Evolutionary conservation across 2,329 filamentous ascomycete genomes (phyloP), one percentile per base, ranked within the genome.

Genomic region (Apiospora hydei): DNA sequence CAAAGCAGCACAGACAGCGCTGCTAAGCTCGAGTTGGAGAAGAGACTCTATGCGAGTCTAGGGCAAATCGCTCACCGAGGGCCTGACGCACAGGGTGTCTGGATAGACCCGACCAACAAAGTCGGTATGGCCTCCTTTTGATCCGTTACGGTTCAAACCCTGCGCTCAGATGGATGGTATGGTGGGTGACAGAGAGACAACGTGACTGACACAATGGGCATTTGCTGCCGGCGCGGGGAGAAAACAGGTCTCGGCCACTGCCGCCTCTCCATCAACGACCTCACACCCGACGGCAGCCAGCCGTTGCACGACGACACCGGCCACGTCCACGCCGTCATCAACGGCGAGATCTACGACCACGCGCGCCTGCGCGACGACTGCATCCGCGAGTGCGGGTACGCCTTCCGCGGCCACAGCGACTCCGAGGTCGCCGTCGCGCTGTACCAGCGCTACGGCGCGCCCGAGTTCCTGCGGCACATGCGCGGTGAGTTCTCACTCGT

Each of bases 291-390:
- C n/a, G 88, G 85, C 1, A 76, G 78, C 5, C 88, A 89, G 74
- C 88, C 87, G 1, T 78, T 87, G 66, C 82, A 84, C 70, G 80
- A 81, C 73, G 71, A 75, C 13, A 78, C 83, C 21, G 77, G 78
- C 26, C 73, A 74, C 1, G 81, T 90, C 24, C 87, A 90, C 76
- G 87, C 87, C 1, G 84, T 90, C n/a, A 86, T 90, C 34, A 90
- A 89, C 72, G 88, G 89, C 41, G 88, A 90, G 77, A 82, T 90
- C n/a, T 90, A 90, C 76, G 85, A 86, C 73, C 81, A 84, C 70
- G 84, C 86, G 43, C 76, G 77, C 24, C 81, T 86, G n/a, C 80
- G 84, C 30, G 75, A 73, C 7, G 77, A 83, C 38, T 76, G 84
- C 41, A 72, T 77, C 30, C 74, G 76, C 1, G 74, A 80, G 11